A percentile compares a stretch with the other conserved stretches of the same genome.
Conservation (phyloP, 306 rosid species). For the Sesbania bispinosa region DNA sequence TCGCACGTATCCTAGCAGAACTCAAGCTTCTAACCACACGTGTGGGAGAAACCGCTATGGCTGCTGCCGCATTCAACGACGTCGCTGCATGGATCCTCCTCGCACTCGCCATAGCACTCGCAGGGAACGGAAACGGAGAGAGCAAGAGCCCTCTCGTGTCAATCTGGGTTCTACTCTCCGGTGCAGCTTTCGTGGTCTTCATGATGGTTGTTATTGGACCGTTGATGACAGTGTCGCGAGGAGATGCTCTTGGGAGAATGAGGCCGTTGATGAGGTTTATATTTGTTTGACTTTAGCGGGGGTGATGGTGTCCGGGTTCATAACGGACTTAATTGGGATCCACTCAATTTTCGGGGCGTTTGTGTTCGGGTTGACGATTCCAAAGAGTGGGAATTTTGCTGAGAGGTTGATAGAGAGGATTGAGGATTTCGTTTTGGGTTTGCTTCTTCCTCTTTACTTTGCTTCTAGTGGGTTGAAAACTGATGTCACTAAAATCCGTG, state of each 20-base stretch:
- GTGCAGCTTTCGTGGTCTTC: conserved; percentile 50
- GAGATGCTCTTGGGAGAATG: conserved; percentile 43
- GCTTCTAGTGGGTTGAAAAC: conserved; percentile 90
- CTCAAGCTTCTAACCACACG: conserved; percentile 72
- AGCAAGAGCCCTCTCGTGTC: conserved; percentile 60
- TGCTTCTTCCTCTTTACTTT: conserved; percentile 79
- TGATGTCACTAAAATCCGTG: conserved; percentile 59
- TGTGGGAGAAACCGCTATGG: conserved; percentile 82
- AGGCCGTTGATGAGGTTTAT: conserved; percentile 45
- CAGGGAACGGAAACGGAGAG: conserved; percentile 40
- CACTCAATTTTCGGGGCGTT: conserved; percentile 87
- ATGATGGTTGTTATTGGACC: conserved; percentile 63
- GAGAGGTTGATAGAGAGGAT: conserved; percentile 62
- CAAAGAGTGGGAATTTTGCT: conserved; percentile 56
- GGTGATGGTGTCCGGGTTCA: conserved; percentile 64
- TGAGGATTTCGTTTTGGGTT: conserved; percentile 78
- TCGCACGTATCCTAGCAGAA: conserved; percentile 86
- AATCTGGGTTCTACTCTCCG: conserved; percentile 72
- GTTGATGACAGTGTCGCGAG: conserved; percentile 56
- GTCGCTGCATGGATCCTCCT: conserved; percentile 84
- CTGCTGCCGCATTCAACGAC: conserved; percentile 89
- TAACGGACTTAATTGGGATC: conserved; percentile 78
- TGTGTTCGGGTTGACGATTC: conserved; percentile 73
- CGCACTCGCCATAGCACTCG: conserved; percentile 70
- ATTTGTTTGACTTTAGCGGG: conserved; percentile 65